These are phyloP conservation scores for Acanthamoeba lenticulata DNA, from an alignment of 208 protist genomes.

Conservation along the genomic window DNA sequence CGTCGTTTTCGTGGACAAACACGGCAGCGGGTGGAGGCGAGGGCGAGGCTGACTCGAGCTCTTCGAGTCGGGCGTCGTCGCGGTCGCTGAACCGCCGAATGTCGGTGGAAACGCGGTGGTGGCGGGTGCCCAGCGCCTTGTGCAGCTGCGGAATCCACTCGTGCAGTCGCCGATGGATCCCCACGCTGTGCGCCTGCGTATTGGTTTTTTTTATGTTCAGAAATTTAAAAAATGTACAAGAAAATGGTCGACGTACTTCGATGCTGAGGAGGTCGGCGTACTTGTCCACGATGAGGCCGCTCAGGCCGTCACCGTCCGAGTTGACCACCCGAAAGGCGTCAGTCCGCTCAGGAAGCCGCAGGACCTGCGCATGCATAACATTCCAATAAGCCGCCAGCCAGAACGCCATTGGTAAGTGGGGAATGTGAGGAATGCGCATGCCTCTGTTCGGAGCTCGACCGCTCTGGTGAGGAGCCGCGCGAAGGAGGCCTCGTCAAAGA, in stretches of 20 bases:
- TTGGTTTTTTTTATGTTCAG: background rate
- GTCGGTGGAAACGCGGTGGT: background rate
- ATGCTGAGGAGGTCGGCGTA: slow-evolving; percentile 47
- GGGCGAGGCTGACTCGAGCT: background rate
- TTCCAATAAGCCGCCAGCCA: background rate
- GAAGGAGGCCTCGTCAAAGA: background rate
- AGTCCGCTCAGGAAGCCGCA: slow-evolving; percentile 13
- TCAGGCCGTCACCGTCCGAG: slow-evolving; percentile 17
- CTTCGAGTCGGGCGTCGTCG: background rate
- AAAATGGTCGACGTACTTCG: background rate
- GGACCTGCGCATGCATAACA: background rate
- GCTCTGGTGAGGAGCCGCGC: background rate
- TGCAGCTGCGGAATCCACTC: slow-evolving; percentile 51
- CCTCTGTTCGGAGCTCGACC: slow-evolving; percentile 19
- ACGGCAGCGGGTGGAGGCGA: too few species aligned
- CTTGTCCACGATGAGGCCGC: slow-evolving; percentile 41
- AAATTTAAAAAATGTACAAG: background rate
- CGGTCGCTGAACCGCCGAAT: background rate
- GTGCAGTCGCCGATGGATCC: background rate
- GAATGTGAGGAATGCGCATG: too few species aligned
- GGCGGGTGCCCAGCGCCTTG: background rate
- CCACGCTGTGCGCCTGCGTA: slow-evolving; percentile 31
- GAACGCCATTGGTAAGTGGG: background rate
- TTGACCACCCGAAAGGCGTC: slow-evolving; percentile 46
- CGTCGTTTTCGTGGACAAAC: background rate